Base-by-base conservation (phyloP, 192 early-diverging fungal species). In the Coemansia sp. region DNA sequence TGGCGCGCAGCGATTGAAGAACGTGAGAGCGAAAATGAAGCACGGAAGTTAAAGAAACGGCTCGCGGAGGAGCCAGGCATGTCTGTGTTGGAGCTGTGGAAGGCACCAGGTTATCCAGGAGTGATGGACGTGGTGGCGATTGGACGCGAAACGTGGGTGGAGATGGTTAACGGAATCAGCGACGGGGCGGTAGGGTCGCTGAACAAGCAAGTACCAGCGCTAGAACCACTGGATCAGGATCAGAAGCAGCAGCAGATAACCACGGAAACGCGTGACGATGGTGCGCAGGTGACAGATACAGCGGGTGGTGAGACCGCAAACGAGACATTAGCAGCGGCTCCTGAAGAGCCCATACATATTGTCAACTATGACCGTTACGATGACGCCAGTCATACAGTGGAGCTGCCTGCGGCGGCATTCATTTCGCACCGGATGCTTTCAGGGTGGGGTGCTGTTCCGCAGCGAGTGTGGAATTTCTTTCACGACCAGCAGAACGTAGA, bases 401-500 rank as follows among this genome's bases (percentile, higher is more conserved):
- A 53, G 59, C 57, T 77, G 57, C 80, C 80, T 42, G 80, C 61
- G 0, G 69, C 58, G 32, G 80, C 75, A 51, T 82, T 74, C 46
- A 77, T 82, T 33, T 63, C 71, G 50, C 80, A 77, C 64, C 57
- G 58, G 25, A 77, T 74, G 54, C 66, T 68, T 20, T 62, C 71
- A 2, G 80, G 80, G 11, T 82, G 80, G 80, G 75, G 71, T 22
- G 63, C 64, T 51, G 52, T 82, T 61, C 75, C 80, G 8, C 68
- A 54, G 25, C 68, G 69, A 55, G 65, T 82, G 29, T 82, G 65
- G 71, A 71, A 71, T 62, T 77, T 82, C n/a, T 82, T 82, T 72
- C 71, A 82, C 59, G 71, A 82, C 60, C 80, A 82, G 68, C 71
- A 82, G 72, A 82, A 82, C 51, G 75, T 77, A 11, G 72, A 82